These are phyloP conservation scores for Daldinia childiae DNA, from an alignment of 495 filamentous ascomycete genomes.

Conservation along the genomic window DNA sequence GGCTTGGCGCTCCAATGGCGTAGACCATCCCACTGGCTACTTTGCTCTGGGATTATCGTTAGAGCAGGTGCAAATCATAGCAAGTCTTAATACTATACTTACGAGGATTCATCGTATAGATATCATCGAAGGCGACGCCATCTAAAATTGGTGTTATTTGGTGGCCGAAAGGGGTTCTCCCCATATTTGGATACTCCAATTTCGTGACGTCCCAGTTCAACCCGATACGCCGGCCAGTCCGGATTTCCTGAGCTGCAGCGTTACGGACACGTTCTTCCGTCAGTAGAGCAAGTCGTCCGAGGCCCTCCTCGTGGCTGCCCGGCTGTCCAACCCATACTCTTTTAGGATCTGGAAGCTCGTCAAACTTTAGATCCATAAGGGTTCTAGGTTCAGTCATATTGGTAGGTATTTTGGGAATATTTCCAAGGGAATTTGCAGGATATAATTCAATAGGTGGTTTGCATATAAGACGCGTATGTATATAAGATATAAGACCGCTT, in stretches of 20 bases:
- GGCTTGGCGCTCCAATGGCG: constrained; percentile 32
- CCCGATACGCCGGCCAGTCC: constrained; percentile 59
- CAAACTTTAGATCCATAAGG: constrained; percentile 40
- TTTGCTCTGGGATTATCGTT: constrained; percentile 31
- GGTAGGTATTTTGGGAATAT: not conserved
- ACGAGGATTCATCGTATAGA: constrained; percentile 45
- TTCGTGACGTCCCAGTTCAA: constrained; percentile 64
- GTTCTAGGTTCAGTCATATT: not conserved
- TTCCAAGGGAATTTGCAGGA: not conserved
- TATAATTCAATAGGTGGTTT: too few species aligned
- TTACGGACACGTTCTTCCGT: constrained; percentile 59
- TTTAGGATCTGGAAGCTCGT: constrained; percentile 61
- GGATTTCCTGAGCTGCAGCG: constrained; percentile 59
- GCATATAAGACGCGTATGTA: too few species aligned
- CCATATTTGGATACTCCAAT: constrained; percentile 56
- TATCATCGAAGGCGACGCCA: constrained; percentile 42
- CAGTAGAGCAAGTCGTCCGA: constrained; percentile 63
- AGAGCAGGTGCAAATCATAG: not conserved
- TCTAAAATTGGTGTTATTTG: constrained; percentile 54
- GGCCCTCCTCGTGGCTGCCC: constrained; percentile 59
- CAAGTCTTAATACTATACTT: not conserved
- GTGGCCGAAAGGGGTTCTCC: constrained; percentile 54
- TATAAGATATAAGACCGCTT: too few species aligned
- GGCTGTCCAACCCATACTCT: constrained; percentile 59
- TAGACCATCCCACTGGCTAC: constrained; percentile 38